Evolutionary conservation across 2,329 filamentous ascomycete species (phyloP), one percentile per base, ranked within the genome.

Genomic region (Fusarium equiseti): DNA sequence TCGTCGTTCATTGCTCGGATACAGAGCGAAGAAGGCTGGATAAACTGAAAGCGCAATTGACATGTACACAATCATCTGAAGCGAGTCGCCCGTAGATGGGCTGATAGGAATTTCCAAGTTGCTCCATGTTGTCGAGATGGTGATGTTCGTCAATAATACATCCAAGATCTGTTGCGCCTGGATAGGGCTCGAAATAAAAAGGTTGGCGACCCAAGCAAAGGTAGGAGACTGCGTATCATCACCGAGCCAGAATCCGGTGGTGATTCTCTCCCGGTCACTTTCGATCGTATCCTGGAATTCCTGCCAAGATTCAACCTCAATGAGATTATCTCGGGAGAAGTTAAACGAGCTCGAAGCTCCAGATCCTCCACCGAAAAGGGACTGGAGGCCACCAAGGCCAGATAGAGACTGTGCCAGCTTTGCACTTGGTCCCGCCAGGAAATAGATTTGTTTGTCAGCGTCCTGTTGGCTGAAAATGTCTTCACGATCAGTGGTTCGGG

Each of bases 1-100:
- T 13, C 94, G 83, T 27, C 94, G 87, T 79, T 98, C 95, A 29
- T 92, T 84, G n/a, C 93, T 97, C 1, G 94, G 93, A 76, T 98
- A 98, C 7, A 98, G 83, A 0, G 92, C 89, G 74, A 97, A 97
- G 83, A 98, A 95, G 16, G 91, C 93, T 1, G 95, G 94, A 74
- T 92, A 96, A 2, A 90, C 90, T 9, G 88, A 86, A 80, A 97
- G 89, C 2, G 91, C 92, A 11, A 98, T 85, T 16, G 91, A 90
- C 77, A 96, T 92, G 80, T 97, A 97, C 11, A 93, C 84, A 43
- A 95, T 88, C 20, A 97, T 84, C 77, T 97, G 93, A 26, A 97
- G 81, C 1, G 91, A 90, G 53, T 95, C 85, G 22, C 93, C 93
- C 11, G 90, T 88, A 22, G 84, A 84, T 0, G 92, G 89, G 27